Percentiles rank a stretch among this genome's conserved stretches.
Conservation (phyloP, 352 stramenopile genomes). For the Globisporangium abappressorium region DNA sequence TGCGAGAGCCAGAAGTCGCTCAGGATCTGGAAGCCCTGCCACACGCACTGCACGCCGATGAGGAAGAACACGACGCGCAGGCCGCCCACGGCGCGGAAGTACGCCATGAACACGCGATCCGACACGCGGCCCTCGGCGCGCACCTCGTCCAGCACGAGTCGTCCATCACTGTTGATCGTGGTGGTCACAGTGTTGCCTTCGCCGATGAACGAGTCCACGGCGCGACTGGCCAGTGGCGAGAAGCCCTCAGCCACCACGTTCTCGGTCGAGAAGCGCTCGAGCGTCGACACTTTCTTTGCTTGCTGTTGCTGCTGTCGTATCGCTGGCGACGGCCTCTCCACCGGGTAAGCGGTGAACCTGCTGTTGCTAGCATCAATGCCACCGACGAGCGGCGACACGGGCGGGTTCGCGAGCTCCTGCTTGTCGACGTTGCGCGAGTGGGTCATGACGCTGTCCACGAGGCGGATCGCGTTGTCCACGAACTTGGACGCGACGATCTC, state of each 20-base stretch:
- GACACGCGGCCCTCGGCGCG: conserved; percentile 33
- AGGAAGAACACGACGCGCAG: conserved; percentile 43
- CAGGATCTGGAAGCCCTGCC: conserved; percentile 79
- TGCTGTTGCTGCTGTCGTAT: conserved; percentile 1
- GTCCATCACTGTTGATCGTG: neutral
- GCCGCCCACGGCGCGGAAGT: conserved; percentile 45
- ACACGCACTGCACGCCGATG: conserved; percentile 68
- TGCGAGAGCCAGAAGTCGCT: conserved; percentile 92
- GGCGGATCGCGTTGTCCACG: conserved; percentile 51
- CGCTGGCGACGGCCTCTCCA: neutral
- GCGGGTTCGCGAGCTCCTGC: conserved; percentile 27
- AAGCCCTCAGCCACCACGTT: conserved; percentile 29
- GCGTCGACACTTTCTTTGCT: conserved; percentile 7
- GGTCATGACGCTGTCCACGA: conserved; percentile 45
- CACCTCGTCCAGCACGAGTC: conserved; percentile 32
- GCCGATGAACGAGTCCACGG: conserved; percentile 33
- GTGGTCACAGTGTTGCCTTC: conserved; percentile 15
- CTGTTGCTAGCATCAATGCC: conserved; percentile 5
- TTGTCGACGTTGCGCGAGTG: conserved; percentile 45
- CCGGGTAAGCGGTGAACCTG: conserved; percentile 4
- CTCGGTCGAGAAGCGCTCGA: conserved; percentile 29
- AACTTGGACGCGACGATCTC: conserved; percentile 66
- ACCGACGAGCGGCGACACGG: conserved; percentile 36
- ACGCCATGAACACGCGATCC: conserved; percentile 39
- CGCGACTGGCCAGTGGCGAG: conserved; percentile 27